These are phyloP conservation scores for Gynochthodes officinalis DNA, from an alignment of 257 asterid genomes.

Conservation along the genomic window DNA sequence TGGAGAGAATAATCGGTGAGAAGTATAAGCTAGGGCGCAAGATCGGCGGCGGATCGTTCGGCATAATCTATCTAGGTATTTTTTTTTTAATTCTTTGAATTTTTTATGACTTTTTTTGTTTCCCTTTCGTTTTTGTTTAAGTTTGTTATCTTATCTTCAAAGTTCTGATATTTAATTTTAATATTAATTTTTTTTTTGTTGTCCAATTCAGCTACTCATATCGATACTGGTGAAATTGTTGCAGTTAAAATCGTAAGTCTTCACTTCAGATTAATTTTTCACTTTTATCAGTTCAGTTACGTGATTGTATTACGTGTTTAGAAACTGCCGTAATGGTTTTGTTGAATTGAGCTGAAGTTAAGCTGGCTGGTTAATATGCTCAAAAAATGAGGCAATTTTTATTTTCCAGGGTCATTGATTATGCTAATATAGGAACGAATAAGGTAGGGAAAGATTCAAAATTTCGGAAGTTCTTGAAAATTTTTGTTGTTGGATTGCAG, in stretches of 20 bases:
- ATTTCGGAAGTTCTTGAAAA: background rate
- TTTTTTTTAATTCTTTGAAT: background rate
- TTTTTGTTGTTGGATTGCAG: constrained; percentile 40
- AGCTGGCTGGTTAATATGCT: background rate
- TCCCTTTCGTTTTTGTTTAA: constrained; percentile 2
- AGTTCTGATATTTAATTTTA: background rate
- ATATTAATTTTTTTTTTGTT: constrained; percentile 12
- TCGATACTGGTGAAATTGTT: constrained; percentile 81
- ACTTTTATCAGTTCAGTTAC: background rate
- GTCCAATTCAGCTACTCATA: constrained; percentile 69
- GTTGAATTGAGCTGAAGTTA: background rate
- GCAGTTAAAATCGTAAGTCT: constrained; percentile 86
- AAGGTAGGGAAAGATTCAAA: background rate
- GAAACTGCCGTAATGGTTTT: background rate
- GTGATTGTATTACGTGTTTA: background rate
- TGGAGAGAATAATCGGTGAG: constrained; percentile 63
- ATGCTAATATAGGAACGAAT: background rate
- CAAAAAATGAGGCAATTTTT: no score
- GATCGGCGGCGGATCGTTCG: constrained; percentile 88
- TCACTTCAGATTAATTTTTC: background rate
- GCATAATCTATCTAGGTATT: constrained; percentile 72
- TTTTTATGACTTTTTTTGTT: background rate
- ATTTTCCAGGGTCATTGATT: background rate
- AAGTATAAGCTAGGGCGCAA: constrained; percentile 80
- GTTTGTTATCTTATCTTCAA: constrained; percentile 4